Percentiles rank a stretch among this genome's conserved stretches.
Conservation (phyloP, 2,329 filamentous ascomycete genomes). For the Neofusicoccum sp. region DNA sequence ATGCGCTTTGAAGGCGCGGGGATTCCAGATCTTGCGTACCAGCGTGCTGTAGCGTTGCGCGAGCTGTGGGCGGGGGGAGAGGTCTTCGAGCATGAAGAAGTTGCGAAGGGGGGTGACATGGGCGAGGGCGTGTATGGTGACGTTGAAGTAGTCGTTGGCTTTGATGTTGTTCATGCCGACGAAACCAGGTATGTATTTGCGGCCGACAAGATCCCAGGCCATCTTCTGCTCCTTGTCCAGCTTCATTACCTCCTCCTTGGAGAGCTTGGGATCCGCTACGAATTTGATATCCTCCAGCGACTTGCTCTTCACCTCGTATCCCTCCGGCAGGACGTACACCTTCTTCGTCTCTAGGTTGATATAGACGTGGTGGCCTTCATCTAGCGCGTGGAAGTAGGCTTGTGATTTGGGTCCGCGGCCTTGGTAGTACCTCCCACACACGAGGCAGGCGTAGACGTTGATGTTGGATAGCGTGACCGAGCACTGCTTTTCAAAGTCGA, state of each 20-base stretch:
- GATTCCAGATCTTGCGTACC: conserved; percentile 97
- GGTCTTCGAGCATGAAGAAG: conserved; percentile 84
- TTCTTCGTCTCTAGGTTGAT: conserved; percentile 95
- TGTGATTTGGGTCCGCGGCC: conserved; percentile 90
- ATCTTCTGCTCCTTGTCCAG: conserved; percentile 67
- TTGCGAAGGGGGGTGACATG: conserved; percentile 89
- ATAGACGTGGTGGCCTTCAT: conserved; percentile 94
- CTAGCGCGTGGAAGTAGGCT: conserved; percentile 95
- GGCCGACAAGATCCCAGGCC: conserved; percentile 76
- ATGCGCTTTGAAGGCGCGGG: conserved; percentile 91
- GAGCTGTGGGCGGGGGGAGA: conserved; percentile 72
- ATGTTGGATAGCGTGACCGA: conserved; percentile 95
- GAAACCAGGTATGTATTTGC: conserved; percentile 87
- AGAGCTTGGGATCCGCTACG: conserved; percentile 87
- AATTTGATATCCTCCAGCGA: conserved; percentile 98
- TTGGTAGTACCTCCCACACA: conserved; percentile 97
- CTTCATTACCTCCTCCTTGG: conserved; percentile 72
- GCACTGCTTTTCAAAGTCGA: conserved; percentile 98
- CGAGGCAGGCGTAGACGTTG: conserved; percentile 96
- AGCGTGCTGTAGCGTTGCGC: conserved; percentile 85
- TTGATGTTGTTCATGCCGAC: conserved; percentile 99
- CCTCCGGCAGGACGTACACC: conserved; percentile 90
- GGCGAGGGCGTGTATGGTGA: conserved; percentile 84
- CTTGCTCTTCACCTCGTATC: conserved; percentile 93
- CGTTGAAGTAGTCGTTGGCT: conserved; percentile 97